Evolutionary conservation across 768 basidiomycete species (phyloP).

Genomic region (Termitomyces sp.): DNA sequence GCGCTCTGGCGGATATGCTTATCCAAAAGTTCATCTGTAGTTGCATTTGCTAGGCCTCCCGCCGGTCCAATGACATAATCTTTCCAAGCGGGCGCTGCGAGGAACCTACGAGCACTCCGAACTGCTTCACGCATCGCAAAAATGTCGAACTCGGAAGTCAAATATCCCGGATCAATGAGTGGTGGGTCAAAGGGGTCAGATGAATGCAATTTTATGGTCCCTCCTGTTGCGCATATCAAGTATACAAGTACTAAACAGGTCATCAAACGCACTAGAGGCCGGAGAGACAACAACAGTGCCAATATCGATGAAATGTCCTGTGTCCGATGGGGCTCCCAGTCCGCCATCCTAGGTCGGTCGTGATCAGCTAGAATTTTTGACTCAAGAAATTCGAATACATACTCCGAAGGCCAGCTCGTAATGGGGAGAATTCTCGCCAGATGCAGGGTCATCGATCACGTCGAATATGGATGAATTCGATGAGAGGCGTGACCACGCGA

Average conservation of each 20-base stretch:
- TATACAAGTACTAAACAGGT: neutral
- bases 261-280: constrained; percentile 16
- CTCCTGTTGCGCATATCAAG: constrained; percentile 10
- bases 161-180: constrained; percentile 31
- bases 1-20: constrained; percentile 2
- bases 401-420: neutral
- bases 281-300: constrained; percentile 3
- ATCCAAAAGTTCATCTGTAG: constrained; percentile 4
- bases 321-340: neutral
- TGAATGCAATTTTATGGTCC: constrained; percentile 25
- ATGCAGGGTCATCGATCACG: constrained; percentile 19
- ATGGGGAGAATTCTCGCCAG: constrained; percentile 18
- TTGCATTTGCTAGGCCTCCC: constrained; percentile 5
- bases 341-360: neutral
- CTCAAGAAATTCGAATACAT: neutral
- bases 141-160: constrained; percentile 20
- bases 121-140: constrained; percentile 19
- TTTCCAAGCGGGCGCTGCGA: constrained; percentile 1
- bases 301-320: neutral
- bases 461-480: constrained; percentile 11
- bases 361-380: neutral
- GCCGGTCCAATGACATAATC: constrained; percentile 7
- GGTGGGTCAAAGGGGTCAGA: constrained; percentile 35
- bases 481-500: constrained; percentile 19
- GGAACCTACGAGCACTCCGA: constrained; percentile 4